Conservation (phyloP, 768 basidiomycete species). For the Amanita muscaria region DNA sequence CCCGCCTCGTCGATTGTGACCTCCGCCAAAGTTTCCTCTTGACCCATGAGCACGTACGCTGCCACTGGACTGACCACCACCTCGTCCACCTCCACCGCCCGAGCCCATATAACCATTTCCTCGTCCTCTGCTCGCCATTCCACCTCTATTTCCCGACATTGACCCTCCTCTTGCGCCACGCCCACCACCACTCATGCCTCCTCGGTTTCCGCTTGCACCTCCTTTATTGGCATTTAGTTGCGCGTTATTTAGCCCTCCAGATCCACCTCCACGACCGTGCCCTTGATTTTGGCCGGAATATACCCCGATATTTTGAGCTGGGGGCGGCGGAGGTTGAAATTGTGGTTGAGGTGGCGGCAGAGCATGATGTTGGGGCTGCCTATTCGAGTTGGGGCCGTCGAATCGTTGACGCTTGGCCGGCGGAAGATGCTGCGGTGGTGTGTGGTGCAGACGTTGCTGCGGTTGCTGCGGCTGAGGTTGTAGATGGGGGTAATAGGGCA, state of each 20-base stretch:
- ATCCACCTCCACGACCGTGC: slow-evolving; percentile 29
- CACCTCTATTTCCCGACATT: slow-evolving; percentile 37
- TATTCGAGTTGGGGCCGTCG: slow-evolving; percentile 59
- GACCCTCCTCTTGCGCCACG: slow-evolving; percentile 46
- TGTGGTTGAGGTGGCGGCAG: slow-evolving; percentile 56
- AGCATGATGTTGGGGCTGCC: slow-evolving; percentile 37
- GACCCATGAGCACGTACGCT: slow-evolving; percentile 57
- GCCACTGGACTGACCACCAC: slow-evolving; percentile 36
- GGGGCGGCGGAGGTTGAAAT: slow-evolving; percentile 51
- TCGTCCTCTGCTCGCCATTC: slow-evolving; percentile 32
- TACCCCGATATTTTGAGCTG: slow-evolving; percentile 31
- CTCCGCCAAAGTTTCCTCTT: slow-evolving; percentile 55
- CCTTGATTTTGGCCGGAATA: slow-evolving; percentile 26
- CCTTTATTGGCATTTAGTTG: slow-evolving; percentile 11
- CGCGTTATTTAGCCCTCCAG: slow-evolving; percentile 28
- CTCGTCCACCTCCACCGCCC: slow-evolving; percentile 33
- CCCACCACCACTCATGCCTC: slow-evolving; percentile 33
- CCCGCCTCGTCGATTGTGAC: slow-evolving; percentile 55
- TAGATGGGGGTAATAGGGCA: slow-evolving; percentile 36
- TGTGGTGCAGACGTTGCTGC: slow-evolving; percentile 48
- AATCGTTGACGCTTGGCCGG: slow-evolving; percentile 89
- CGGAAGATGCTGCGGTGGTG: slow-evolving; percentile 74
- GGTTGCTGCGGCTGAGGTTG: slow-evolving; percentile 37
- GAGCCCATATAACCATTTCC: slow-evolving; percentile 28
- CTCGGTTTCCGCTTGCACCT: slow-evolving; percentile 26